These are phyloP conservation scores for Boletus reticulatus DNA, from an alignment of 768 basidiomycete species.

Conservation along the genomic window DNA sequence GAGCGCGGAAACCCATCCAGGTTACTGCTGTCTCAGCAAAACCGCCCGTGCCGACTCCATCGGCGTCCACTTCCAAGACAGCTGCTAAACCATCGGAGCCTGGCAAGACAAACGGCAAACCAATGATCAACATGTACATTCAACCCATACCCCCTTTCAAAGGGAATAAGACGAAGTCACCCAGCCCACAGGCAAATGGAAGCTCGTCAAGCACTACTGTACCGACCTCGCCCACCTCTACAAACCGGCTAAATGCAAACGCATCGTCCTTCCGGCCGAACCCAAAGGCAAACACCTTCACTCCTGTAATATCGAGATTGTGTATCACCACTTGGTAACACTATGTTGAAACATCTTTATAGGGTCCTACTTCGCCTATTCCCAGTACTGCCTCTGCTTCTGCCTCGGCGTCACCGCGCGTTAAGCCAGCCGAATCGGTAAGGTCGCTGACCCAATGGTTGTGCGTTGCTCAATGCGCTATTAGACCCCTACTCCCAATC, in stretches of 20 bases:
- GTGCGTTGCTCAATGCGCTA: constrained; percentile 10
- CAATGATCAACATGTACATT: constrained; percentile 70
- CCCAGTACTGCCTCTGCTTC: constrained; percentile 40
- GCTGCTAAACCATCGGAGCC: constrained; percentile 29
- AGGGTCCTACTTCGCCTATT: constrained; percentile 50
- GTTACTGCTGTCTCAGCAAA: constrained; percentile 26
- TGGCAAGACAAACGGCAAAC: constrained; percentile 42
- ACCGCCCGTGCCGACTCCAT: constrained; percentile 28
- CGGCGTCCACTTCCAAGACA: constrained; percentile 31
- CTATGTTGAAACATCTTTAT: constrained; percentile 17
- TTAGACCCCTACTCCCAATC: constrained; percentile 58
- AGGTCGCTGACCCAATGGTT: constrained; percentile 8
- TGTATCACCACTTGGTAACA: constrained; percentile 6
- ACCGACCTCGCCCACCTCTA: constrained; percentile 52
- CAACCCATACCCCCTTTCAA: constrained; percentile 91
- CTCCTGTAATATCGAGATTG: constrained; percentile 47
- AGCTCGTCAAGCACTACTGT: constrained; percentile 34
- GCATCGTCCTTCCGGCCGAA: constrained; percentile 92
- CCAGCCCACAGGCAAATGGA: constrained; percentile 30
- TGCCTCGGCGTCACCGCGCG: constrained; percentile 59
- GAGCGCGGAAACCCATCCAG: constrained; percentile 25
- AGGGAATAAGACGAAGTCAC: constrained; percentile 47
- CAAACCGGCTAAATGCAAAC: constrained; percentile 77
- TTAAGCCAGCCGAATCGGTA: constrained; percentile 55
- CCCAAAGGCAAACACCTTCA: constrained; percentile 74